phyloP scores from a whole-genome alignment of 352 stramenopile genomes.

The Elongisporangium anandrum region DNA sequence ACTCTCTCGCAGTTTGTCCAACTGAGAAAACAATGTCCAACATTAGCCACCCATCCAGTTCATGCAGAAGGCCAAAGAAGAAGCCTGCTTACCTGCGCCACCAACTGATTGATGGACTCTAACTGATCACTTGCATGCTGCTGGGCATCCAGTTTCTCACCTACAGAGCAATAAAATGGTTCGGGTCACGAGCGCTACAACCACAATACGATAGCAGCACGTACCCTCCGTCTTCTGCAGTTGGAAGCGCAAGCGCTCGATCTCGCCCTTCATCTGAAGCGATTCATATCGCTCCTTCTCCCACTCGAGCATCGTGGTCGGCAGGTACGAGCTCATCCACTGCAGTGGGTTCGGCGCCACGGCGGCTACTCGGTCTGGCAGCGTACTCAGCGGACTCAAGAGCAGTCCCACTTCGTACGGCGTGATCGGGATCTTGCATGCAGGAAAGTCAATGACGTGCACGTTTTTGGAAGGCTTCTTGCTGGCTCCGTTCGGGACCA shows the following conservation, averaged over 20 bases:
- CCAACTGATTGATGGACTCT: conserved; percentile 80
- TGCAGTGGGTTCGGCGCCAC: conserved; percentile 60
- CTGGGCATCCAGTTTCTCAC: conserved; percentile 70
- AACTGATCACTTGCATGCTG: conserved; percentile 72
- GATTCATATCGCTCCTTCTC: conserved; percentile 68
- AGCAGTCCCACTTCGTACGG: conserved; percentile 63
- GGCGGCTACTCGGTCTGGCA: conserved; percentile 63
- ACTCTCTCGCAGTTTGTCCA: conserved; percentile 64
- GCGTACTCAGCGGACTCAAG: conserved; percentile 65
- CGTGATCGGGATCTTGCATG: conserved; percentile 52
- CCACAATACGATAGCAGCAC: not conserved
- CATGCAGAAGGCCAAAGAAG: not conserved
- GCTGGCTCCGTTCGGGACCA: conserved; percentile 11
- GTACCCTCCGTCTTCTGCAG: conserved; percentile 67
- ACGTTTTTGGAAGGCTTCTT: conserved; percentile 48
- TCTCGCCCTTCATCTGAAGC: conserved; percentile 77
- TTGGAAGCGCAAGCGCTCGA: conserved; percentile 71
- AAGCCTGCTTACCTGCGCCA: conserved; percentile 40
- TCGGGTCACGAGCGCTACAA: not conserved
- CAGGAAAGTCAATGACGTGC: conserved; percentile 66
- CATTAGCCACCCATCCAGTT: not conserved
- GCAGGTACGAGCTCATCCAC: conserved; percentile 68
- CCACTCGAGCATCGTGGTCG: conserved; percentile 71
- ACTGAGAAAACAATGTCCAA: conserved; percentile 10
- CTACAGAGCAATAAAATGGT: conserved; percentile 16